These are phyloP conservation scores for Cryptococcus wingfieldii DNA, from an alignment of 1,284 basidiomycete genomes.

Conservation along the genomic window DNA sequence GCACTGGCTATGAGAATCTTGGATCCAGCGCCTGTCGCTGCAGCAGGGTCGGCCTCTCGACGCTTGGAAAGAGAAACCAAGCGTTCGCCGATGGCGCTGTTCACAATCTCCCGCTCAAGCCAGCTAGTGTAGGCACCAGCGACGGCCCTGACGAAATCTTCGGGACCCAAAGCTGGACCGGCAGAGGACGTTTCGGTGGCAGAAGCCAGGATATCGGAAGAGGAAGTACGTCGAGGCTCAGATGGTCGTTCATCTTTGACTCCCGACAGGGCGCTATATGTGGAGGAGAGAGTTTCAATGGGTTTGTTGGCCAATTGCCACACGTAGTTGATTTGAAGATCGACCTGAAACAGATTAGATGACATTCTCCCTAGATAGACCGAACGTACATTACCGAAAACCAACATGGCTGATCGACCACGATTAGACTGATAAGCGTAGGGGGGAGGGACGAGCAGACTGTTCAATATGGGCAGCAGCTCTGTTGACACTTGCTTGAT, in stretches of 20 bases:
- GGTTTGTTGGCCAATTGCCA: constrained; percentile 43
- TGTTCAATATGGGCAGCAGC: constrained; percentile 33
- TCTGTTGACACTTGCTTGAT: constrained; percentile 40
- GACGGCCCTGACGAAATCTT: constrained; percentile 33
- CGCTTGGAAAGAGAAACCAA: neutral
- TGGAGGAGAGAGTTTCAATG: constrained; percentile 24
- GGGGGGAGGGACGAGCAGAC: constrained; percentile 34
- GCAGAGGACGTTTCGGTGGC: constrained; percentile 35
- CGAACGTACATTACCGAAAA: constrained; percentile 41
- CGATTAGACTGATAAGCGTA: constrained; percentile 29
- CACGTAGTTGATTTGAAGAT: constrained; percentile 46
- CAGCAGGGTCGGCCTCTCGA: neutral
- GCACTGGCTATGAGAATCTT: constrained; percentile 37
- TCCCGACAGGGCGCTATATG: neutral
- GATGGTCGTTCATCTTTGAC: neutral
- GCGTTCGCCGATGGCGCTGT: constrained; percentile 35
- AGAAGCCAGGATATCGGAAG: constrained; percentile 19
- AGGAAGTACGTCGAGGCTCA: neutral
- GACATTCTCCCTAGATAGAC: neutral
- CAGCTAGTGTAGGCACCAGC: constrained; percentile 33
- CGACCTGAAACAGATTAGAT: constrained; percentile 26
- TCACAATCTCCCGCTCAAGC: constrained; percentile 39
- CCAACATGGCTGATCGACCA: constrained; percentile 30
- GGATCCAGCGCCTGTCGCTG: constrained; percentile 2
- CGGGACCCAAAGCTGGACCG: constrained; percentile 41